Conservation (phyloP, 139 green algal species). For the Chlamydomonas eustigma region DNA sequence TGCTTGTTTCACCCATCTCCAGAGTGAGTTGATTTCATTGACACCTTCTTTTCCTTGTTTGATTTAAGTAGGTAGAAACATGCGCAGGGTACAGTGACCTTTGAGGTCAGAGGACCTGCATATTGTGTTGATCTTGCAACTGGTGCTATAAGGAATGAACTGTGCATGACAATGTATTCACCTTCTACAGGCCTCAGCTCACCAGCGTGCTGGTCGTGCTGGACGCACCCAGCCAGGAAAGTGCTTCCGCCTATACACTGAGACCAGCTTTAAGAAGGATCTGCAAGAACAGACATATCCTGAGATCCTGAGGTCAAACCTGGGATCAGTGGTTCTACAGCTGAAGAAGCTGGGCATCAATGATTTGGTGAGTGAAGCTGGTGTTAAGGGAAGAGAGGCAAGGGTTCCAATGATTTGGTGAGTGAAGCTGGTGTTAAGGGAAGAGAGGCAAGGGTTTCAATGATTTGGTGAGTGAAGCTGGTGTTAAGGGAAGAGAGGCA, state of each 20-base stretch:
- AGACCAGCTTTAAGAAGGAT: slow-evolving; percentile 91
- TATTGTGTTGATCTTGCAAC: neutral
- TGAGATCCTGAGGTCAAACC: slow-evolving; percentile 97
- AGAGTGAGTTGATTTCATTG: slow-evolving; percentile 47
- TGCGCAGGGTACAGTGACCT: too few species aligned
- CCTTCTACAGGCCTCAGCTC: slow-evolving; percentile 73
- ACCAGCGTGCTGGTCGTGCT: slow-evolving; percentile 92
- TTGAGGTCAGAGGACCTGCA: too few species aligned
- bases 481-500: neutral
- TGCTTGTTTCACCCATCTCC: slow-evolving; percentile 97
- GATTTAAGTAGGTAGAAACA: too few species aligned
- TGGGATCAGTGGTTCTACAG: slow-evolving; percentile 94
- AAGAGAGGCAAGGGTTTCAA: neutral
- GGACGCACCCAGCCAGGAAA: slow-evolving; percentile 96
- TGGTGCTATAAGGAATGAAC: too few species aligned
- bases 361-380: slow-evolving; percentile 95
- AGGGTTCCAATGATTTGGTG: neutral
- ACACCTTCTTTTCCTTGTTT: too few species aligned
- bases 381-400: slow-evolving; percentile 9
- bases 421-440: too few species aligned
- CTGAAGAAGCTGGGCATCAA: slow-evolving; percentile 99
- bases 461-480: neutral
- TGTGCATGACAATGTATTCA: too few species aligned
- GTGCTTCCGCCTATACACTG: slow-evolving; percentile 98
- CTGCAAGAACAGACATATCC: slow-evolving; percentile 99